Base-by-base conservation (phyloP, 371 early-diverging fungal species). In the Mucor circinelloides region DNA sequence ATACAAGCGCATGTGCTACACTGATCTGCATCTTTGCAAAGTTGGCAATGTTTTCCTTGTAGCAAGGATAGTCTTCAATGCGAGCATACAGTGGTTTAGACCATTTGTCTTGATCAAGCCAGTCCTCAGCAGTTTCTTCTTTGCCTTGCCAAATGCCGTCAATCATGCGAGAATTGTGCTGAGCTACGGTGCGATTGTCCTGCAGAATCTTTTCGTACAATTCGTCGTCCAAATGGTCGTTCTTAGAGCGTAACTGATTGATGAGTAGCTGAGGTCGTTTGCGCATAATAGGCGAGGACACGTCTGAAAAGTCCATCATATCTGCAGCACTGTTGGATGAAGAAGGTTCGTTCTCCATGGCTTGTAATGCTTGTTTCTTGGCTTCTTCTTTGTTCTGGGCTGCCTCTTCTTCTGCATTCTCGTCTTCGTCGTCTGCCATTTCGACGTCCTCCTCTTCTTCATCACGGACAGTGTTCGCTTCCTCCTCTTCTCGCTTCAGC, bases 1-100 rank as follows among this genome's bases (percentile, higher is more conserved):
- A 34, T 7, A 67, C 62, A 1, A 84, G 42, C 17, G 67, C 32
- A 17, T 64, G 62, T 8, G 80, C 71, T 1, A 82, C 63, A 17
- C 60, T 19, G 12, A 64, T 62, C 30, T 73, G 74, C 25, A 80
- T 36, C 44, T 72, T 75, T 10, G 48, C 56, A 50, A 81, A 78
- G 0, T 60, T 50, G 1, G 66, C 68, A 6, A 79, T 60, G 63
- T 84, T 86, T 13, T 81, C 80, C 36, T 86, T 71, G 71, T 88
- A 89, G 57, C 88, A 90, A 28, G 89, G 87, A 72, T 87, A 91
- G 25, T 91, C 90, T 17, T 85, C 79, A 17, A 87, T 66, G 0
- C 64, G 64, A 23, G 67, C 56, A 65, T 80, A 84, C 5, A 84
- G 12, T 19, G 76, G 81, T 40, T 75, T 73, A 64, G 76, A 56